A percentile compares a stretch with the other conserved stretches of the same genome.
Evolutionary conservation across 2,329 filamentous ascomycete species (phyloP).

Genomic region (Calonectria pauciramosa): DNA sequence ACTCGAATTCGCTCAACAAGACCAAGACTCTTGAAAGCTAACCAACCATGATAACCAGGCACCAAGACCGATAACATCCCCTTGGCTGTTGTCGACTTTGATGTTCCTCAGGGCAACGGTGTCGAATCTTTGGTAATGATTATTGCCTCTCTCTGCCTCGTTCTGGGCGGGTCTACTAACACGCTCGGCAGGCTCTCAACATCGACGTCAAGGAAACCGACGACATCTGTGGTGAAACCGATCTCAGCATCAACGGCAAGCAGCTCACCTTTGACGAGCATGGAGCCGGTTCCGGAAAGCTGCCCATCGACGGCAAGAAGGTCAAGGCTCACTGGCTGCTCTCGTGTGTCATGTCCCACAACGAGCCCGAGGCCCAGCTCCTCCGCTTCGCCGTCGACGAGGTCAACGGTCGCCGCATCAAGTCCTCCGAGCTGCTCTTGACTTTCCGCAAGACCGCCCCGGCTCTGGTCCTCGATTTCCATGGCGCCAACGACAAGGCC

Average conservation of each 20-base stretch:
- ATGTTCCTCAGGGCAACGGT: conserved; percentile 16
- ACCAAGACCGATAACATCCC: conserved; percentile 1
- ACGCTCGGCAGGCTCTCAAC: conserved; percentile 51
- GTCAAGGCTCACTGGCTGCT: conserved; percentile 62
- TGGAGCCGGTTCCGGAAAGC: conserved; percentile 57
- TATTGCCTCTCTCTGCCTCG: not conserved
- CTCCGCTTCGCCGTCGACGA: conserved; percentile 59
- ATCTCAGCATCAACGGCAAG: conserved; percentile 62
- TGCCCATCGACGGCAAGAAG: conserved; percentile 55
- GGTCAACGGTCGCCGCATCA: conserved; percentile 56
- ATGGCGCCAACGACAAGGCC: conserved; percentile 49
- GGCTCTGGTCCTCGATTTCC: conserved; percentile 57
- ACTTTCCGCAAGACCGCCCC: conserved; percentile 62
- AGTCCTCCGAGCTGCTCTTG: conserved; percentile 56
- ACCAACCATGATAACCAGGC: not conserved
- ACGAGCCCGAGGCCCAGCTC: conserved; percentile 57
- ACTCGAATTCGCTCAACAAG: not conserved
- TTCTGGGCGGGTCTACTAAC: not conserved
- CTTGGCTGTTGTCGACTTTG: conserved; percentile 23
- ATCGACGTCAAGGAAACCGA: conserved; percentile 61
- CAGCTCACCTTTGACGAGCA: conserved; percentile 54
- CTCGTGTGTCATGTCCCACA: conserved; percentile 57
- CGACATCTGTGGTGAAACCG: conserved; percentile 60
- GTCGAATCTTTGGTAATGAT: conserved; percentile 22
- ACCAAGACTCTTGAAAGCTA: not conserved